Conservation (phyloP, 1,139 yeast genomes). For the Blastobotrys malaysiensis region DNA sequence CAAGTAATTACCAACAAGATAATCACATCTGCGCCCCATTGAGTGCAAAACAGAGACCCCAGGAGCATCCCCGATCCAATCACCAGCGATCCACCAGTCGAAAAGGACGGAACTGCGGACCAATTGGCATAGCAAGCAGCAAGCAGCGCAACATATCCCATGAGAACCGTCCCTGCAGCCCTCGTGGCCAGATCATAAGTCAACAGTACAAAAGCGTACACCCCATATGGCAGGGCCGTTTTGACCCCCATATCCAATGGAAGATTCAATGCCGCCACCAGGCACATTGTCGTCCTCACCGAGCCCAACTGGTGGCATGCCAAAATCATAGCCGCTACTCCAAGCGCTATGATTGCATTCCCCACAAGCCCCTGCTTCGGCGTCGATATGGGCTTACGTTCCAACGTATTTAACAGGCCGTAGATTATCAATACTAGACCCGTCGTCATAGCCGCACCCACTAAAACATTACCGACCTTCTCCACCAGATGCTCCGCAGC, state of each 20-base stretch:
- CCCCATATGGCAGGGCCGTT: conserved; percentile 14
- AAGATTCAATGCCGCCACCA: conserved; percentile 23
- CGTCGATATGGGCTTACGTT: neutral
- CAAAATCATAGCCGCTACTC: conserved; percentile 20
- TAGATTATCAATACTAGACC: conserved; percentile 4
- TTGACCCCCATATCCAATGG: conserved; percentile 11
- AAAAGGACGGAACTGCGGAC: conserved; percentile 11
- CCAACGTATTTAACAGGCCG: neutral
- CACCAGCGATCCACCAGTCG: conserved; percentile 16
- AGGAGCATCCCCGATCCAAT: conserved; percentile 16
- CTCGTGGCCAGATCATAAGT: conserved; percentile 18
- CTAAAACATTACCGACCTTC: conserved; percentile 9
- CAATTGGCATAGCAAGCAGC: conserved; percentile 18
- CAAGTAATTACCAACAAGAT: conserved; percentile 28
- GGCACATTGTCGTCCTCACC: conserved; percentile 21
- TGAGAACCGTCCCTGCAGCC: conserved; percentile 4
- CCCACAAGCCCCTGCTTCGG: neutral
- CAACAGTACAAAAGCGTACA: conserved; percentile 14
- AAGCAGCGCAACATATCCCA: conserved; percentile 19
- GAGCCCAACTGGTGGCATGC: conserved; percentile 24
- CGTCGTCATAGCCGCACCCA: conserved; percentile 14
- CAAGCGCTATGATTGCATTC: conserved; percentile 15
- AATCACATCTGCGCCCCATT: conserved; percentile 13
- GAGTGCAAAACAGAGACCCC: neutral
- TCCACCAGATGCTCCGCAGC: conserved; percentile 25